A percentile compares a stretch with the other conserved stretches of the same genome.
Evolutionary conservation across 2,329 filamentous ascomycete genomes (phyloP).

Genomic region (Stachybotrys elegans): DNA sequence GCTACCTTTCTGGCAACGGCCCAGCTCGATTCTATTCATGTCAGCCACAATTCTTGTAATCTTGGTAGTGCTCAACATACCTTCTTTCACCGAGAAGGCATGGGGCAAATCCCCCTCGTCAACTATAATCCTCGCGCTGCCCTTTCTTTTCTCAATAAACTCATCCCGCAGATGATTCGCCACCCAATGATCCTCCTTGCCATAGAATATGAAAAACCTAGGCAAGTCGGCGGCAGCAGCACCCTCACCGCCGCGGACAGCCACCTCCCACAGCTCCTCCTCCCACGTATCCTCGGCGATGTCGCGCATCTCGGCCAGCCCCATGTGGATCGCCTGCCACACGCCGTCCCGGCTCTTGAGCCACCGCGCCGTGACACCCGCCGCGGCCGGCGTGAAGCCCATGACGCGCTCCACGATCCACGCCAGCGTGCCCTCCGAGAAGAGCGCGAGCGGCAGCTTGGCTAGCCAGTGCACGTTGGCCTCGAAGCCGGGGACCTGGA

Average conservation of each 20-base stretch:
- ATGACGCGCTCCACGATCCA: conserved; percentile 38
- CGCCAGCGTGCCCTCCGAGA: conserved; percentile 33
- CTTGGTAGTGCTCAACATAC: conserved; percentile 21
- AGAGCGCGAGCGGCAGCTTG: conserved; percentile 35
- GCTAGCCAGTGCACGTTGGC: conserved; percentile 33
- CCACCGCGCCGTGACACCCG: conserved; percentile 46
- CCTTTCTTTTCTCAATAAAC: conserved; percentile 42
- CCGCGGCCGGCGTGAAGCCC: conserved; percentile 43
- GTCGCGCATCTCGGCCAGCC: conserved; percentile 52
- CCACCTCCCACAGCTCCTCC: conserved; percentile 51
- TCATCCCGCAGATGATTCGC: conserved; percentile 49
- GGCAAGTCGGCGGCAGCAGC: conserved; percentile 18
- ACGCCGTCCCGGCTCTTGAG: conserved; percentile 53
- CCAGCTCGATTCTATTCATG: conserved; percentile 18
- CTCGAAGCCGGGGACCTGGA: conserved; percentile 39
- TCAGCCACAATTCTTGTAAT: conserved; percentile 4
- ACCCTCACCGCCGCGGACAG: conserved; percentile 10
- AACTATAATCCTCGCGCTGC: conserved; percentile 43
- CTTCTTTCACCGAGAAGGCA: conserved; percentile 48
- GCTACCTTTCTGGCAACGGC: conserved; percentile 22
- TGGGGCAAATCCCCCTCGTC: conserved; percentile 54
- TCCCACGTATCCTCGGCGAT: conserved; percentile 57
- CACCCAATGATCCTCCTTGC: conserved; percentile 58
- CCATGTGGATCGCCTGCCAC: conserved; percentile 55
- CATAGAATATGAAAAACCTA: conserved; percentile 57